Percentiles rank a stretch among this genome's conserved stretches.
These are phyloP conservation scores for Aethionema arabicum DNA, from an alignment of 345 rosid species.

Conservation along the genomic window DNA sequence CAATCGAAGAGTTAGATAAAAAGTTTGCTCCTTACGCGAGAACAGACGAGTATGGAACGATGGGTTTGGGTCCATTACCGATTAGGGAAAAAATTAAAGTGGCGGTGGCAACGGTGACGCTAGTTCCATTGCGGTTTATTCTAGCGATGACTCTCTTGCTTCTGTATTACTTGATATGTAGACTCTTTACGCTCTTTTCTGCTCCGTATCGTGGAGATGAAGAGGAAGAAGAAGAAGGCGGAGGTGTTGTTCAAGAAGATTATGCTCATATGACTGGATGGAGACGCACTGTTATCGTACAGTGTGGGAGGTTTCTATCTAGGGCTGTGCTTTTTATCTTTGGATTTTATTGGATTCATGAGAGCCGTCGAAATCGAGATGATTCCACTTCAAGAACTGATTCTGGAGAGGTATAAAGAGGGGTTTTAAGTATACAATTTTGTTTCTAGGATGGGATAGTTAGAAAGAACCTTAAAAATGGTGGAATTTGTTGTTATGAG, in stretches of 20 bases:
- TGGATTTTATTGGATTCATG: conserved; percentile 92
- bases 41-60: conserved; percentile 71
- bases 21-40: conserved; percentile 89
- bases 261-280: conserved; percentile 94
- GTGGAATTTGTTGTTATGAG: conserved; percentile 21
- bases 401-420: conserved; percentile 29
- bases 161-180: conserved; percentile 72
- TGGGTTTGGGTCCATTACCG: conserved; percentile 87
- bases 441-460: neutral
- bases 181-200: conserved; percentile 73
- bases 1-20: conserved; percentile 74
- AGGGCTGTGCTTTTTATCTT: conserved; percentile 74
- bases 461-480: conserved; percentile 23
- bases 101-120: conserved; percentile 60
- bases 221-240: conserved; percentile 60
- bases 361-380: conserved; percentile 44
- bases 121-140: conserved; percentile 68
- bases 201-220: conserved; percentile 71
- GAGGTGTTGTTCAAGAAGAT: conserved; percentile 62
- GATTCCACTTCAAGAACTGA: conserved; percentile 17
- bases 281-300: conserved; percentile 70
- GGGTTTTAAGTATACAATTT: no score
- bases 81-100: conserved; percentile 57
- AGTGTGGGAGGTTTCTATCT: conserved; percentile 64
- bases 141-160: conserved; percentile 54